Base-by-base conservation (phyloP, 441 rosid species). In the Gossypium lobatum region DNA sequence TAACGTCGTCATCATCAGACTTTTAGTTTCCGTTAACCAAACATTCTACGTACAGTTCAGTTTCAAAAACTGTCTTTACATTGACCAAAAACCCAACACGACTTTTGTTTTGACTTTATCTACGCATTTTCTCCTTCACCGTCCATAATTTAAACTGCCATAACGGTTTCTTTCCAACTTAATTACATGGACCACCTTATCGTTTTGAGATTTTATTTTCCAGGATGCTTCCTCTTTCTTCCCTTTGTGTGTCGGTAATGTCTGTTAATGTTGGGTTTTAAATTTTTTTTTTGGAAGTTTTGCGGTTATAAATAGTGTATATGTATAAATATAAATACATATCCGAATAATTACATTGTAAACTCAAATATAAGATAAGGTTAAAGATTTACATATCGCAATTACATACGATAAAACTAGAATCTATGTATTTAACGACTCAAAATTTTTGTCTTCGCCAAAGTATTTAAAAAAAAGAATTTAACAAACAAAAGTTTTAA, bases 221-320 rank as follows among this genome's bases (percentile, higher is more conserved):
- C 64, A 50, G 48, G 64, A 70, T 34, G 70, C 21, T 52, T 52
- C 78, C 4, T 39, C 78, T 2, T 39, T 57, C 14, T 21, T 8
- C 57, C 45, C 4, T 53, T 1, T 8, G 4, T 3, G 20, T 26
- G 6, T 2, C 60, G 7, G 59, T 34, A 1, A 63, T 16, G 0
- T 53, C 18, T 0, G 20, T 7, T 17, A 16, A 53, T 26, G 17
- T 53, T 2, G 4, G 21, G 18, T 0, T 28, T 28, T 28, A 3
- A 28, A 3, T 1, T 3, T 3, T 3, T 0, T 28, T 28, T 28
- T 28, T 25, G 0, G 4, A 28, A 28, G 31, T 28, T 28, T 28
- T 26, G 5, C 31, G 1, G 31, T 26, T 26, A 3, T 3, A 31
- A 31, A 31, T 31, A 4, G 34, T 28, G 1, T 4, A 28, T 28